Base-by-base conservation (phyloP, 805 yeast species). In the Kodamaea kaohsiungensis region DNA sequence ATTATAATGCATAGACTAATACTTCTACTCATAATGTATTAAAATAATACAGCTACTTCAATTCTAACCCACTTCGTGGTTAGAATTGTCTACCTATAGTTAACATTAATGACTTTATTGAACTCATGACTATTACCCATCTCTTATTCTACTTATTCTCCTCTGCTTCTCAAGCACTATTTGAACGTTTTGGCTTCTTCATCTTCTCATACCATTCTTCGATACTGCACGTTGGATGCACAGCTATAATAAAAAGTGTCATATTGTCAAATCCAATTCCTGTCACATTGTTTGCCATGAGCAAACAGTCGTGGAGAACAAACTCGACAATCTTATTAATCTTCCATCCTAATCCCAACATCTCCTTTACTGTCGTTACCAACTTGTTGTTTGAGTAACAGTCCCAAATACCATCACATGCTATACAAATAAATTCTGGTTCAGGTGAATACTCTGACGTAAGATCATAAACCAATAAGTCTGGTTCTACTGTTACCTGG, bases 191-290 rank as follows among this genome's bases (percentile, higher is more conserved):
- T 47, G 77, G 73, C 6, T 65, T 55, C 58, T 80, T 83, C 78
- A 87, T 82, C 54, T 69, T 65, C 2, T 68, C 66, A 59, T 84
- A 79, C 95, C 95, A 88, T 16, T 76, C 77, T 18, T 80, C 80
- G 43, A 86, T 63, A 1, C 74, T 64, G 47, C 71, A 74, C 4
- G 65, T 65, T 35, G 76, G 75, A 62, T 87, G 89, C 38, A 86
- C 64, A 1, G 88, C 88, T 7, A 88, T 78, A 5, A 88, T 80
- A n/a, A 86, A 78, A 16, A 87, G 72, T 0, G 92, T 87, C 93
- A 88, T 88, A 63, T 88, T 88, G 66, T 88, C 96, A 61, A 86
- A 88, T 0, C 96, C 96, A 22, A 87, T 81, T 1, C 95, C 95
- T 0, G 93, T 88, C 30, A 80, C 77, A 37, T 87, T 84, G 59